phyloP scores from a whole-genome alignment of 768 basidiomycete species.

The Ramaria rubella region DNA sequence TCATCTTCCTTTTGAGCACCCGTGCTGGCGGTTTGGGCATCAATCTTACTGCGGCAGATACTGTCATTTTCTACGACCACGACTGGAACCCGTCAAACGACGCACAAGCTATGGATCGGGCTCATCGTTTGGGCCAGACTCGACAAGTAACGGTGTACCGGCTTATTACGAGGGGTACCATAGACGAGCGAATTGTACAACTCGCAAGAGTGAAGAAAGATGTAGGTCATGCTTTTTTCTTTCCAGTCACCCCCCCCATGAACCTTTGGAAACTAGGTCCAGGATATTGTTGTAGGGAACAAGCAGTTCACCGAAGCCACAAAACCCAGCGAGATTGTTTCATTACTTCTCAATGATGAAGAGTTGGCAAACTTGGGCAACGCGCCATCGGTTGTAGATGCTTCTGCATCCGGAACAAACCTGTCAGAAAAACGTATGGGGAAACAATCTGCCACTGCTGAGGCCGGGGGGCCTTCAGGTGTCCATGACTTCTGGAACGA shows the following conservation, averaged over 20 bases:
- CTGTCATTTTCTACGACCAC: constrained; percentile 91
- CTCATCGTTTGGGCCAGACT: constrained; percentile 93
- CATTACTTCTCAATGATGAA: constrained; percentile 89
- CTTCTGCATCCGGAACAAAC: constrained; percentile 17
- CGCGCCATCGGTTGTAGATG: constrained; percentile 23
- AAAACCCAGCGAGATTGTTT: constrained; percentile 95
- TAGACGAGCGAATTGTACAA: constrained; percentile 96
- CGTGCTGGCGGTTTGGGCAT: constrained; percentile 95
- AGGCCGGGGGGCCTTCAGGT: constrained; percentile 22
- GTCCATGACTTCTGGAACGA: constrained; percentile 75
- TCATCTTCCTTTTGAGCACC: constrained; percentile 86
- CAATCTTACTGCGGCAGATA: constrained; percentile 93
- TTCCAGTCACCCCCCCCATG: not conserved
- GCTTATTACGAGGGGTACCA: constrained; percentile 87
- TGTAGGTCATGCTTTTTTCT: constrained; percentile 46
- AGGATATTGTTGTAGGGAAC: constrained; percentile 98
- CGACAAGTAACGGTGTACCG: constrained; percentile 97
- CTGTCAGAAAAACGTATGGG: constrained; percentile 28
- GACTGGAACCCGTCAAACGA: constrained; percentile 98
- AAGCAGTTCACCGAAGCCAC: constrained; percentile 90
- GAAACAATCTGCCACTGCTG: constrained; percentile 29
- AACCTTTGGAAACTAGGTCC: constrained; percentile 54
- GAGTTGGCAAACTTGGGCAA: constrained; percentile 71
- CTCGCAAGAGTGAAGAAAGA: constrained; percentile 97
- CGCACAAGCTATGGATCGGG: constrained; percentile 97